A percentile compares a stretch with the other conserved stretches of the same genome.
Conservation (phyloP, 2,329 filamentous ascomycete genomes). For the Boeremia exigua region DNA sequence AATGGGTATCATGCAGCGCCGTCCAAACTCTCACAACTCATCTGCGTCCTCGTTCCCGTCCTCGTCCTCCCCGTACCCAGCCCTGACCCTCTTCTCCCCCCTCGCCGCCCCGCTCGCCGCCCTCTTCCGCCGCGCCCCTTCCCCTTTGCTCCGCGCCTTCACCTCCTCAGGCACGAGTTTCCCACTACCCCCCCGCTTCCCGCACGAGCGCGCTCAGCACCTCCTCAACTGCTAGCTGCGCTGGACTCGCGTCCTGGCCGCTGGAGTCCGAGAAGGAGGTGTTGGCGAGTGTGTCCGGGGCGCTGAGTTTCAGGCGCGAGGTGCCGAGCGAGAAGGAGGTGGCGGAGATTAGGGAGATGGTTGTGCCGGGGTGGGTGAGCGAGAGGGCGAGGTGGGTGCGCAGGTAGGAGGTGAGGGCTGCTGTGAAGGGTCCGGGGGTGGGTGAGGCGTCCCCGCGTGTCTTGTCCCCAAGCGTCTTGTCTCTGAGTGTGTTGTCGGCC, state of each 20-base stretch:
- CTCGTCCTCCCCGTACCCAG: too few relatives aligned
- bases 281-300: conserved; percentile 35
- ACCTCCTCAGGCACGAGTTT: conserved; percentile 36
- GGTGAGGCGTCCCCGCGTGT: too few relatives aligned
- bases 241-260: conserved; percentile 35
- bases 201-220: conserved; percentile 38
- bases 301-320: conserved; percentile 49
- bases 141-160: conserved; percentile 15
- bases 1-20: too few relatives aligned
- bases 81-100: too few relatives aligned
- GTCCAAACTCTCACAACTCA: too few relatives aligned
- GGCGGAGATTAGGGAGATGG: conserved; percentile 26
- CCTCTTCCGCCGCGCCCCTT: conserved; percentile 22
- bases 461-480: too few relatives aligned
- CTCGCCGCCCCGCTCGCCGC: neutral
- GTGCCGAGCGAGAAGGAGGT: conserved; percentile 50
- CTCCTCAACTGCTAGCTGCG: conserved; percentile 42
- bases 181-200: conserved; percentile 42
- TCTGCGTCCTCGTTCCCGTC: too few relatives aligned
- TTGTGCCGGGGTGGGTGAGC: conserved; percentile 38
- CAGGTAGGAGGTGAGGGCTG: conserved; percentile 49
- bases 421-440: conserved; percentile 45
- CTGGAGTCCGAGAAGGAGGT: conserved; percentile 33
- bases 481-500: too few relatives aligned
- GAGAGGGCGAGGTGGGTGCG: conserved; percentile 51